A percentile compares a stretch with the other conserved stretches of the same genome.
Evolutionary conservation across 495 filamentous ascomycete genomes (phyloP).

Genomic region (Wilcoxina mikolae): DNA sequence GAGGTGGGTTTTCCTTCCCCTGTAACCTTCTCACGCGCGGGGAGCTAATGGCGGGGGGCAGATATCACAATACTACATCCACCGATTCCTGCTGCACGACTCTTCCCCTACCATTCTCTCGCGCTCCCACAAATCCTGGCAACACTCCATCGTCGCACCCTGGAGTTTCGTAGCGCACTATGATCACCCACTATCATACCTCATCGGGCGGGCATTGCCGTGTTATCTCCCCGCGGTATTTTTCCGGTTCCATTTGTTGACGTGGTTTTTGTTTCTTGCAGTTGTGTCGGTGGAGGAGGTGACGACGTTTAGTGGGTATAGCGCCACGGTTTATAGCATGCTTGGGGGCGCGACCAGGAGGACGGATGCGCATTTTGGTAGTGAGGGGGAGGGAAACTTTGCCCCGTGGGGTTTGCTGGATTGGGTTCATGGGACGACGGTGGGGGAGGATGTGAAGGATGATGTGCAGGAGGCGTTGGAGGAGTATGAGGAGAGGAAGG

Average conservation of each 20-base stretch:
- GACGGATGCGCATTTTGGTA: conserved; percentile 50
- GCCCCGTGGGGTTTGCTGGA: conserved; percentile 66
- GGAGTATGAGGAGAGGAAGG: neutral
- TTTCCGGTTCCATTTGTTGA: conserved; percentile 62
- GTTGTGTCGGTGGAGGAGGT: conserved; percentile 62
- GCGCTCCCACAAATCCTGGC: conserved; percentile 45
- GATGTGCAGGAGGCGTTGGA: neutral
- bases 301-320: conserved; percentile 64
- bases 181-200: conserved; percentile 65
- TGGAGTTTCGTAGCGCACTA: conserved; percentile 57
- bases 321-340: conserved; percentile 55
- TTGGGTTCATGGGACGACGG: conserved; percentile 53
- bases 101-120: conserved; percentile 24
- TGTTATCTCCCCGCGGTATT: conserved; percentile 51
- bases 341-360: conserved; percentile 59
- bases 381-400: conserved; percentile 52
- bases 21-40: neutral
- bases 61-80: conserved; percentile 44
- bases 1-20: conserved; percentile 35
- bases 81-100: conserved; percentile 55
- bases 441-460: neutral
- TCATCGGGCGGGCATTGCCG: conserved; percentile 56
- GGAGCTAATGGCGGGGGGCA: neutral
- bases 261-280: conserved; percentile 55
- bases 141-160: conserved; percentile 47